These are phyloP conservation scores for Daedaleopsis sinensis DNA, from an alignment of 768 basidiomycete genomes.

Conservation along the genomic window DNA sequence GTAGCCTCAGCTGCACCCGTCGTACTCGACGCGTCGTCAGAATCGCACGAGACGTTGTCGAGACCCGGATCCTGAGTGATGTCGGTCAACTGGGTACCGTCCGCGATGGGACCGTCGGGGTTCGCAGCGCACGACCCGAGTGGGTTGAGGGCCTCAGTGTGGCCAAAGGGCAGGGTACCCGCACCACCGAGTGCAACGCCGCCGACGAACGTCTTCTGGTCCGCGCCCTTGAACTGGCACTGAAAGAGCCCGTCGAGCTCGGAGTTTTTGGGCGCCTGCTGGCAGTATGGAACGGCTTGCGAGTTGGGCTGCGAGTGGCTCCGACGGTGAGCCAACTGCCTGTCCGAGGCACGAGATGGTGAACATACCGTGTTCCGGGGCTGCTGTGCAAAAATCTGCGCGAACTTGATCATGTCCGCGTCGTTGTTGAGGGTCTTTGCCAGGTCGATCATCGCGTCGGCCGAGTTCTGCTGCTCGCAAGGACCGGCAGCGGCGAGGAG, in stretches of 20 bases:
- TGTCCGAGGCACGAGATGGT: background rate
- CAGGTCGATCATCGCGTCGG: constrained; percentile 54
- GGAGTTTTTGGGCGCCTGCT: constrained; percentile 50
- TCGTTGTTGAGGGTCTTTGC: constrained; percentile 48
- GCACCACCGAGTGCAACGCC: constrained; percentile 42
- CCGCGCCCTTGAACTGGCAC: constrained; percentile 55
- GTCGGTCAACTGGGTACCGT: constrained; percentile 44
- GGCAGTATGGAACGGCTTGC: constrained; percentile 52
- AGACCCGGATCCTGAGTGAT: constrained; percentile 27
- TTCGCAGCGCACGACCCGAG: constrained; percentile 55
- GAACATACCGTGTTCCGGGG: constrained; percentile 54
- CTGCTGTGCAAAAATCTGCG: constrained; percentile 61
- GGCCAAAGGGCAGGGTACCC: constrained; percentile 59
- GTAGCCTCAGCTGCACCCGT: constrained; percentile 2
- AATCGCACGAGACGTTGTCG: constrained; percentile 6
- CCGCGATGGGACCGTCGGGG: constrained; percentile 49
- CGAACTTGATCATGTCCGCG: constrained; percentile 48
- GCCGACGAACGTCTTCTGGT: constrained; percentile 48
- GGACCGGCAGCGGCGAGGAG: constrained; percentile 54
- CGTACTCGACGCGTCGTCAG: constrained; percentile 6
- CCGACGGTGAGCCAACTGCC: background rate
- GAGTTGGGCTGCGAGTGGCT: constrained; percentile 18
- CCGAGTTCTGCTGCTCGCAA: constrained; percentile 50
- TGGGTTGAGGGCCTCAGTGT: constrained; percentile 42
- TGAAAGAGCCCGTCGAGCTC: constrained; percentile 61